A percentile compares a stretch with the other conserved stretches of the same genome.
Evolutionary conservation across 768 basidiomycete species (phyloP).

Genomic region (Pisolithus tinctorius): DNA sequence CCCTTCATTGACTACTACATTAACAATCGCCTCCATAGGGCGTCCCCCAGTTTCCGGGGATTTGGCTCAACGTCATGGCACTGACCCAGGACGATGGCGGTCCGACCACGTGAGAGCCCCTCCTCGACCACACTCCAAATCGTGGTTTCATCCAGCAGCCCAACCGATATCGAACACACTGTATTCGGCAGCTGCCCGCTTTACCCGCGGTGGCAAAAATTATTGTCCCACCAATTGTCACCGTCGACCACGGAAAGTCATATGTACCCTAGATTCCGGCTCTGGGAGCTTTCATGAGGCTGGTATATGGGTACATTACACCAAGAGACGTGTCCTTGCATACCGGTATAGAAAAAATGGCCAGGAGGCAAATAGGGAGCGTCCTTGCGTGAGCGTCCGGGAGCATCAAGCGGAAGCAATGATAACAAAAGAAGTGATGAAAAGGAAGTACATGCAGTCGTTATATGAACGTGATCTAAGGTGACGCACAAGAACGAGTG

Average conservation of each 20-base stretch:
- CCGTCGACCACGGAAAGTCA: neutral
- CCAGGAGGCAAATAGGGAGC: slow-evolving; percentile 4
- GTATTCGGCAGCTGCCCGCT: neutral
- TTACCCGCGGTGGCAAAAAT: neutral
- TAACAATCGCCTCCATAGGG: neutral
- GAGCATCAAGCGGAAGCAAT: neutral
- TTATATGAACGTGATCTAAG: slow-evolving; percentile 20
- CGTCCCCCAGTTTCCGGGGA: neutral
- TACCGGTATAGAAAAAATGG: slow-evolving; percentile 4
- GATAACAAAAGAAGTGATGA: neutral
- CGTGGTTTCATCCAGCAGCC: neutral
- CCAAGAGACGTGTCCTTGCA: neutral
- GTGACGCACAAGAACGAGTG: slow-evolving; percentile 14
- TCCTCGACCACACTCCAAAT: neutral
- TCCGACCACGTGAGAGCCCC: neutral
- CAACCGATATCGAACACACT: neutral
- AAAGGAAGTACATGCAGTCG: slow-evolving; percentile 21
- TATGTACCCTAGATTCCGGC: neutral
- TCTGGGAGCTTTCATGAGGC: neutral
- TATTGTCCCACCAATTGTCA: neutral
- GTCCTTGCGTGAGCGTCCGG: neutral
- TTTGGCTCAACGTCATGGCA: neutral
- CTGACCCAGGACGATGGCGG: slow-evolving; percentile 1
- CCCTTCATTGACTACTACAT: neutral
- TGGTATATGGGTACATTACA: slow-evolving; percentile 3